Evolutionary conservation across 2,329 filamentous ascomycete species (phyloP).

Genomic region (Botryosphaeria agaves): DNA sequence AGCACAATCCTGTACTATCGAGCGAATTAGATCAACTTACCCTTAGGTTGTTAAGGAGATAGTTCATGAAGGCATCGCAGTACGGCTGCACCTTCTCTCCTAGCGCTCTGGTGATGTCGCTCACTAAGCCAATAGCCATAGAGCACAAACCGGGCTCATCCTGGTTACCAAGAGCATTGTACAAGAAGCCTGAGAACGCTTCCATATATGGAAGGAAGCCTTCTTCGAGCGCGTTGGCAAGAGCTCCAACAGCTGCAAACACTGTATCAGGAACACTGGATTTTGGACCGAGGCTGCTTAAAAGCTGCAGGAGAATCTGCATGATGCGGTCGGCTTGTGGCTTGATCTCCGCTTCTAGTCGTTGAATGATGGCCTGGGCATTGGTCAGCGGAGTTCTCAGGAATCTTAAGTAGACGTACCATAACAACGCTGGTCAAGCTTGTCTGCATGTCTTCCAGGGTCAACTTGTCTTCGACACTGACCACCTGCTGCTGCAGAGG

Average conservation of each 20-base stretch:
- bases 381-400: conserved; percentile 6
- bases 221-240: conserved; percentile 79
- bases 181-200: conserved; percentile 77
- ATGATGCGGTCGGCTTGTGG: conserved; percentile 90
- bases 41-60: conserved; percentile 78
- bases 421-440: conserved; percentile 83
- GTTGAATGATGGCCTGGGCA: conserved; percentile 57
- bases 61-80: conserved; percentile 98
- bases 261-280: conserved; percentile 89
- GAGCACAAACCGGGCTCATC: conserved; percentile 88
- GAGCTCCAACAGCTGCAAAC: conserved; percentile 80
- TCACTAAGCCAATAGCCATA: conserved; percentile 93
- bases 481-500: conserved; percentile 85
- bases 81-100: conserved; percentile 83
- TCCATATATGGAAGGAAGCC: conserved; percentile 98
- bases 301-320: conserved; percentile 67
- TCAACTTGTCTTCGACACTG: conserved; percentile 91
- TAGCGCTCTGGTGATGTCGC: conserved; percentile 85
- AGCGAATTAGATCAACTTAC: conserved; percentile 28
- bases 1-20: conserved; percentile 9
- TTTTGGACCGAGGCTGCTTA: conserved; percentile 62
- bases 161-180: conserved; percentile 87
- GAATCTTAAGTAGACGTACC: conserved; percentile 14
- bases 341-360: conserved; percentile 77
- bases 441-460: conserved; percentile 93